These are phyloP conservation scores for Pythium periplocum DNA, from an alignment of 352 stramenopile genomes.

Conservation along the genomic window DNA sequence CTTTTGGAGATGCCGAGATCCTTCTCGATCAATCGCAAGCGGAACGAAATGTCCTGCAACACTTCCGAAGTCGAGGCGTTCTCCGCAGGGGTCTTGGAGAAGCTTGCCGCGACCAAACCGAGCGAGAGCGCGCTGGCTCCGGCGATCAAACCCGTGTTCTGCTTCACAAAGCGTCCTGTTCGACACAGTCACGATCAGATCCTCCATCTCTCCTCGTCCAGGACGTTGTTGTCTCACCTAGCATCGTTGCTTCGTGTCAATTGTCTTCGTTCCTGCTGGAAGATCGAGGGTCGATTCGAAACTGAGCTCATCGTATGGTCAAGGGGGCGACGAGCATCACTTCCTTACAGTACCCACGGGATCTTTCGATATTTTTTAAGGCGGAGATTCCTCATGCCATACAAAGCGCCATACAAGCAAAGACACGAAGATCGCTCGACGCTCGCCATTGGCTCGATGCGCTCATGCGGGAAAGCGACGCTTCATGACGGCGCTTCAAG, in stretches of 20 bases:
- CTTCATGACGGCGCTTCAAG: slow-evolving; percentile 1
- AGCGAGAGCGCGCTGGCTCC: slow-evolving; percentile 51
- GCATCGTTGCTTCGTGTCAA: slow-evolving; percentile 2
- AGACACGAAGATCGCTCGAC: too few relatives aligned
- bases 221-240: slow-evolving; percentile 1
- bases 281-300: slow-evolving; percentile 21
- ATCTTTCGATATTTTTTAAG: too few relatives aligned
- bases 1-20: slow-evolving; percentile 47
- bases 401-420: too few relatives aligned
- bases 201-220: too few relatives aligned
- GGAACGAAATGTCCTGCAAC: slow-evolving; percentile 60
- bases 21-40: slow-evolving; percentile 55
- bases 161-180: slow-evolving; percentile 43
- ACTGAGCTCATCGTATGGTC: slow-evolving; percentile 5
- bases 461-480: slow-evolving; percentile 11
- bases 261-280: slow-evolving; percentile 8
- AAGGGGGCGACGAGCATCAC: too few relatives aligned
- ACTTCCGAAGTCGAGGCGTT: slow-evolving; percentile 51
- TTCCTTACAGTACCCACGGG: too few relatives aligned
- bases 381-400: too few relatives aligned
- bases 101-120: slow-evolving; percentile 42
- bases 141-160: slow-evolving; percentile 50
- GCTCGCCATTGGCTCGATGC: background rate
- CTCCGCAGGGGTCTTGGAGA: slow-evolving; percentile 37
- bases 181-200: background rate